Evolutionary conservation across 2,329 filamentous ascomycete genomes (phyloP).

Genomic region (Macrophomina phaseolina): DNA sequence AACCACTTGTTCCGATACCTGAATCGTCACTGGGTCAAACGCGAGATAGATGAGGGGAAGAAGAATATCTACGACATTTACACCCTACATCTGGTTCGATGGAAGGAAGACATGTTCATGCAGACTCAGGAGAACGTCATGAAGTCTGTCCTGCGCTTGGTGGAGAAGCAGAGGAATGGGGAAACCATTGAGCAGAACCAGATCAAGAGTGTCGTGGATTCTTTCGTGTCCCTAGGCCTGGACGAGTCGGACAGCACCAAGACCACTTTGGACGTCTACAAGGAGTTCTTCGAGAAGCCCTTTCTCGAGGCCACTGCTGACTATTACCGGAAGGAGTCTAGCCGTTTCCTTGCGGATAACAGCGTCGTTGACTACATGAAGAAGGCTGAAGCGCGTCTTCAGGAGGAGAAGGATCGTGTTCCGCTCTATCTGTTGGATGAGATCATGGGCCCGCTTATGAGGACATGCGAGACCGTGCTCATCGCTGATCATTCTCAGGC

Average conservation of each 20-base stretch:
- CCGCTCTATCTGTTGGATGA: slow-evolving; percentile 89
- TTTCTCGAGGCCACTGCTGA: slow-evolving; percentile 83
- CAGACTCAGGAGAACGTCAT: slow-evolving; percentile 87
- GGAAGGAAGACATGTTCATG: slow-evolving; percentile 89
- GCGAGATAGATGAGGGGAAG: slow-evolving; percentile 98
- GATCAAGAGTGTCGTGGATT: slow-evolving; percentile 96
- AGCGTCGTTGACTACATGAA: slow-evolving; percentile 99
- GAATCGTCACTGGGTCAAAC: slow-evolving; percentile 98
- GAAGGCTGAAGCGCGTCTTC: slow-evolving; percentile 88
- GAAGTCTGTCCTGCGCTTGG: slow-evolving; percentile 90
- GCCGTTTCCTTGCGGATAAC: slow-evolving; percentile 93
- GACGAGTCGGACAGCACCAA: slow-evolving; percentile 93
- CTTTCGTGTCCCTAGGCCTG: slow-evolving; percentile 89
- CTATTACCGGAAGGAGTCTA: slow-evolving; percentile 92
- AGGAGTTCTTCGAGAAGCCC: slow-evolving; percentile 88
- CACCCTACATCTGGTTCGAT: slow-evolving; percentile 92
- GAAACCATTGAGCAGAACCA: slow-evolving; percentile 97
- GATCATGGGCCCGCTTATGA: slow-evolving; percentile 83
- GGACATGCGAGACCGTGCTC: slow-evolving; percentile 84
- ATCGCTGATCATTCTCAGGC: slow-evolving; percentile 86
- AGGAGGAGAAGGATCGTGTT: slow-evolving; percentile 94
- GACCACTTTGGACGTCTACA: slow-evolving; percentile 93
- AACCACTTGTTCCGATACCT: slow-evolving; percentile 96
- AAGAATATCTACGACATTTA: slow-evolving; percentile 99
- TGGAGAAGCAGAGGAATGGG: slow-evolving; percentile 95